Base-by-base conservation (phyloP, 2,329 filamentous ascomycete species). In the Pezicula radicicola region DNA sequence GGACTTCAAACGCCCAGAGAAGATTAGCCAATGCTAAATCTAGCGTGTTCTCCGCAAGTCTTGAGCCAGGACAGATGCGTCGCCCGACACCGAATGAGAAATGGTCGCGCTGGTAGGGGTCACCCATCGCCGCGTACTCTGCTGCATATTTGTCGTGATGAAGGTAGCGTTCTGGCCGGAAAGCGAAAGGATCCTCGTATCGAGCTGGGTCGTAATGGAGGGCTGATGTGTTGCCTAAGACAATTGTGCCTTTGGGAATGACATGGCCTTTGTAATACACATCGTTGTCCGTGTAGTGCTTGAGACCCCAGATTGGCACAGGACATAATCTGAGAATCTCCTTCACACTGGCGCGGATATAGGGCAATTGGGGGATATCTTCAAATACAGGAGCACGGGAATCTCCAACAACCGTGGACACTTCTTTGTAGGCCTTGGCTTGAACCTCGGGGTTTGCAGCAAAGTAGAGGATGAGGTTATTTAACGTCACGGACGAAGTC, bases 11-110 rank as follows among this genome's bases (percentile, higher is more conserved):
- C 0, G 70, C 79, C 80, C 79, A 84, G 0, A 84, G 60, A 0
- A 77, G 65, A 2, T 73, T 69, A 0, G 75, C 70, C 27, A 77
- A 72, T 13, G 60, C 68, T 3, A 79, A 62, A 56, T 75, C 76
- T 27, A 80, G 56, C 16, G 66, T 70, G 3, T 71, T 70, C 53
- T 80, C 75, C 0, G 76, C 76, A 3, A 83, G 68, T 48, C 80
- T 75, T 35, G 79, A 76, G 1, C 80, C 81, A 2, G 75, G 79
- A 60, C 81, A 84, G 40, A 83, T 72, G 21, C 80, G 70, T 0
- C 69, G 60, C 2, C 68, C 68, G 8, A 59, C 56, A 21, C 68
- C 67, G 50, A 65, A 70, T 12, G 50, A 52, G 45, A 61, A 70
- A 37, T 67, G 63, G 16, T 68, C 65, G 9, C 66, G 56, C 7